Evolutionary conservation across 805 yeast species (phyloP), one percentile per base, ranked within the genome.

Genomic region (Saturnispora dispora): DNA sequence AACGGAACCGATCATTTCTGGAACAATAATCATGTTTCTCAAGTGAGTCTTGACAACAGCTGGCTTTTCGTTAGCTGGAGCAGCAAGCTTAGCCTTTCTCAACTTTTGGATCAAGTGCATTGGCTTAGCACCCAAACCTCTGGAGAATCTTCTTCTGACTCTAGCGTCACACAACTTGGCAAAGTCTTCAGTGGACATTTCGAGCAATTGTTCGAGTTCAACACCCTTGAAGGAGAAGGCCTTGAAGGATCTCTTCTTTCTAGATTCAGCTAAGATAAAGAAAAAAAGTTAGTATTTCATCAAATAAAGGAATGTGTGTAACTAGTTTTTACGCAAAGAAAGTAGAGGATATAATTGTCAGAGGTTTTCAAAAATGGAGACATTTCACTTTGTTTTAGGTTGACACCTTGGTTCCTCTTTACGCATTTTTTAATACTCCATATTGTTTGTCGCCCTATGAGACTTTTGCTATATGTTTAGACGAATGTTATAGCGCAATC

Each of bases 1-100:
- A 64, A 91, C 95, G 58, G 97, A 88, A 74, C 99, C 99, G 69
- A 93, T 89, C 99, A 93, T 93, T 83, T 93, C 99, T 78, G 99
- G 99, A 64, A 93, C 93, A 71, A 93, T 74, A 74, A 93, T 76
- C 96, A 90, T 88, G 86, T 90, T 90, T 85, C 99, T 91, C 75
- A 93, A 87, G 79, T 93, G 99, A 66, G 99, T 93, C 86, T 91
- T 93, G 78, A 93, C 98, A 62, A 81, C 77, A 65, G 91, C 83
- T 75, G 99, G 99, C 84, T 91, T 93, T 79, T 93, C 98, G 73
- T 86, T 86, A 70, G 83, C 83, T 69, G 80, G 82, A 65, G 95
- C 82, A 68, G 88, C 86, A 68, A 85, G 78, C 81, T 88, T 93
- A 65, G 96, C 96, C 74, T 90, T 91, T 82, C 96, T 89, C 74